Evolutionary conservation across 2,329 filamentous ascomycete species (phyloP).

Genomic region (Allantophomopsis lycopodina): DNA sequence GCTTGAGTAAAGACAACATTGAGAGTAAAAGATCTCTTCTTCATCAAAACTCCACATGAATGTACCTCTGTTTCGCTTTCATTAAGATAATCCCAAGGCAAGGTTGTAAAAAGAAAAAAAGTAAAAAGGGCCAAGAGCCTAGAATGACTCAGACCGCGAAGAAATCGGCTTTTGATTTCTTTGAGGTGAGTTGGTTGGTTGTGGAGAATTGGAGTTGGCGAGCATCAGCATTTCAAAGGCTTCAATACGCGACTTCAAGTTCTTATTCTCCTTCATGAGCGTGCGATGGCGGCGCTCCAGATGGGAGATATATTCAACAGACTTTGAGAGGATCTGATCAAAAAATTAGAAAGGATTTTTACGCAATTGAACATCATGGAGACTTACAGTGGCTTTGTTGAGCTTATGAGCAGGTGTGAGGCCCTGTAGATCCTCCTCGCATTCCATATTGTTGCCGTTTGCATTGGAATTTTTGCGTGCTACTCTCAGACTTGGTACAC

Average conservation of each 20-base stretch:
- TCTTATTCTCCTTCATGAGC: constrained; percentile 66
- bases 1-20: too few relatives aligned
- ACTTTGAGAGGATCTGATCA: constrained; percentile 64
- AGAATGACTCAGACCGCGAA: too few relatives aligned
- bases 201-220: too few relatives aligned
- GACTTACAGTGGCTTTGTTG: constrained; percentile 52
- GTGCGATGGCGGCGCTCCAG: constrained; percentile 82
- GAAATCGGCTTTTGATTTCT: too few relatives aligned
- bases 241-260: constrained; percentile 65
- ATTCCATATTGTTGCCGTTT: constrained; percentile 56
- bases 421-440: constrained; percentile 70
- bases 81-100: too few relatives aligned
- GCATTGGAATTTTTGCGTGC: constrained; percentile 24
- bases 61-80: too few relatives aligned
- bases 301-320: constrained; percentile 90
- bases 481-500: constrained; percentile 77
- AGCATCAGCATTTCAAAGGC: constrained; percentile 37
- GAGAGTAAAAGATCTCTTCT: too few relatives aligned
- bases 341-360: background rate
- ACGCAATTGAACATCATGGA: background rate
- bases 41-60: too few relatives aligned
- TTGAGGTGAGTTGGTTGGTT: too few relatives aligned
- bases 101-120: too few relatives aligned
- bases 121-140: too few relatives aligned
- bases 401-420: constrained; percentile 82